Evolutionary conservation across 345 rosid species (phyloP), one percentile per base, ranked within the genome.

Genomic region (Schrenkiella parvula): DNA sequence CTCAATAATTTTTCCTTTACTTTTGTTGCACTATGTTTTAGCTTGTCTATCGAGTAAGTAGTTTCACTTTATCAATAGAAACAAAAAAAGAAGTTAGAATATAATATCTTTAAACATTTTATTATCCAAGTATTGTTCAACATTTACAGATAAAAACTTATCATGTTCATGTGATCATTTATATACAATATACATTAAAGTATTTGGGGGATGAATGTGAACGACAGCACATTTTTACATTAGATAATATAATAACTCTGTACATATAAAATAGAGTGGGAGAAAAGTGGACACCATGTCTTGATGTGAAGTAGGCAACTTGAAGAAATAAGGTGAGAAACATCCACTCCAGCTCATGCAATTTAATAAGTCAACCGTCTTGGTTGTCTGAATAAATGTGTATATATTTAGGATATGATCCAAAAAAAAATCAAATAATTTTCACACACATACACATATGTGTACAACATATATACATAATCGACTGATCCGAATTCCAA

Each of bases 281-380:
- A 38, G 5, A 53, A 56, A 31, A 39, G 80, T 76, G 80, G 80
- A 38, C 25, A 70, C 61, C 75, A 76, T 76, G 80, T 70, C 75
- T 55, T 61, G 63, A 68, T 75, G 65, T 75, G 74, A 43, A 54
- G 37, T 54, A 21, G 9, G 47, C 65, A 61, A 54, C 58, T 60
- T 68, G 74, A 42, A 62, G 32, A 43, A 42, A 34, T 31, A 32
- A 54, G 60, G 41, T 76, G 75, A 63, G 70, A 54, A 52, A 61
- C 32, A 52, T 67, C 68, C 44, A 60, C 17, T 69, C 34, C 75
- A 75, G 75, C 75, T 76, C 75, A 70, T 70, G 29, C 37, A 21
- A 64, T 70, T 70, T 70, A 64, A 38, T 70, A 63, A 70, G 62
- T 75, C 79, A 68, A 43, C 57, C 18, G 50, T 53, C 0, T 61